Conservation (phyloP, 306 rosid genomes). For the Trifolium pratense region DNA sequence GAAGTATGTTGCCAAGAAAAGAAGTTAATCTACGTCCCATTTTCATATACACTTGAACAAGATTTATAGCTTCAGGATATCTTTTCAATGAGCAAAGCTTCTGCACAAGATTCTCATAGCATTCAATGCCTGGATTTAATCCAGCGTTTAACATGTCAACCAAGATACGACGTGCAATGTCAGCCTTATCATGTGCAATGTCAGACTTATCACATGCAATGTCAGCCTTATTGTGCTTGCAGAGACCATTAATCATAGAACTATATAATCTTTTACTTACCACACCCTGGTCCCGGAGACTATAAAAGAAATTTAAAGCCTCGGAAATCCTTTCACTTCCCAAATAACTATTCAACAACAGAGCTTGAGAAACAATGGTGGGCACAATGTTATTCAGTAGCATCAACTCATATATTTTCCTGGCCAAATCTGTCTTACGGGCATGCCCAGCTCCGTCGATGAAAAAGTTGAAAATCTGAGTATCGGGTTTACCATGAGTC, state of each 20-base stretch:
- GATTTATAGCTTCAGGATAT: slow-evolving; percentile 55
- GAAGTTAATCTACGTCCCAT: slow-evolving; percentile 69
- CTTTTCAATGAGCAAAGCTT: slow-evolving; percentile 47
- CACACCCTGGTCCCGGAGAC: slow-evolving; percentile 46
- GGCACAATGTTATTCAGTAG: slow-evolving; percentile 55
- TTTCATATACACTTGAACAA: slow-evolving; percentile 61
- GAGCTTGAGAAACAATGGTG: slow-evolving; percentile 42
- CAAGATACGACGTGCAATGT: slow-evolving; percentile 52
- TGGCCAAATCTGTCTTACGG: slow-evolving; percentile 59
- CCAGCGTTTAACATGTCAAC: slow-evolving; percentile 52
- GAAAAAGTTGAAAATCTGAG: slow-evolving; percentile 52
- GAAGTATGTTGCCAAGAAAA: slow-evolving; percentile 70
- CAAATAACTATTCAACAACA: slow-evolving; percentile 63
- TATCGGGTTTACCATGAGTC: slow-evolving; percentile 40
- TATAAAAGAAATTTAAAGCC: slow-evolving; percentile 64
- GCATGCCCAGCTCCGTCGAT: slow-evolving; percentile 63
- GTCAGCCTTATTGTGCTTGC: slow-evolving; percentile 53
- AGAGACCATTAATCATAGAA: slow-evolving; percentile 56
- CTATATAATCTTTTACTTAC: slow-evolving; percentile 46
- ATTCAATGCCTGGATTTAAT: slow-evolving; percentile 58
- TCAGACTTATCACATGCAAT: slow-evolving; percentile 51
- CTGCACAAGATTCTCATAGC: slow-evolving; percentile 67
- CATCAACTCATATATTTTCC: slow-evolving; percentile 68
- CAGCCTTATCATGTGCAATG: slow-evolving; percentile 56
- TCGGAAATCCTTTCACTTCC: slow-evolving; percentile 53